A percentile compares a stretch with the other conserved stretches of the same genome.
phyloP scores from a whole-genome alignment of 192 early-diverging fungal species.

The Coemansia nantahalensis region DNA sequence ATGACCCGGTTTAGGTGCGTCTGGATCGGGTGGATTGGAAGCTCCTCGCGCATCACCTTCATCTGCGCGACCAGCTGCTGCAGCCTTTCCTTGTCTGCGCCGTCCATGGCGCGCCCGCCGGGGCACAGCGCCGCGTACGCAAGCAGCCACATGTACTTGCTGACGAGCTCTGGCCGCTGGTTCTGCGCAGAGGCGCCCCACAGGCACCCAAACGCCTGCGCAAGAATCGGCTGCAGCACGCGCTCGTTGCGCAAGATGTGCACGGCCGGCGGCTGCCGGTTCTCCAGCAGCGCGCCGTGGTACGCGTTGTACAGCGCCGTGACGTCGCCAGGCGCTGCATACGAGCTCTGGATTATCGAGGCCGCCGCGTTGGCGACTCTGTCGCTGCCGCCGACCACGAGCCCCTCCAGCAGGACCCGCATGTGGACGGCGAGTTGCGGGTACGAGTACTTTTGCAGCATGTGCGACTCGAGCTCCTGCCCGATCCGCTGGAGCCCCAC shows the following conservation, averaged over 20 bases:
- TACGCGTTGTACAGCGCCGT: conserved; percentile 34
- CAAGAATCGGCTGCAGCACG: conserved; percentile 34
- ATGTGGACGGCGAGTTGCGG: conserved; percentile 43
- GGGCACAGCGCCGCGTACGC: conserved; percentile 33
- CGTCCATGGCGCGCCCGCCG: conserved; percentile 1
- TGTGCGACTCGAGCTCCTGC: conserved; percentile 38
- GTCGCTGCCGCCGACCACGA: conserved; percentile 31
- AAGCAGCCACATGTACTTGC: conserved; percentile 45
- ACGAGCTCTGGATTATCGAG: conserved; percentile 36
- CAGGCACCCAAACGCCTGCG: conserved; percentile 43
- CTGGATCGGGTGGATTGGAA: conserved; percentile 31
- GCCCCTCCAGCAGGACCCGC: conserved; percentile 29
- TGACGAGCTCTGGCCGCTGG: conserved; percentile 18
- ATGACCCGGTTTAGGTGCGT: conserved; percentile 27
- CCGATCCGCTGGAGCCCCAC: conserved; percentile 27
- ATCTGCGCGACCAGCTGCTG: conserved; percentile 23
- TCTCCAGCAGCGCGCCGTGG: conserved; percentile 12
- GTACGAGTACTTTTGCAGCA: conserved; percentile 36
- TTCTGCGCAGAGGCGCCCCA: conserved; percentile 18
- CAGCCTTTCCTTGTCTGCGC: conserved; percentile 16
- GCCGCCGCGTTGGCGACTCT: conserved; percentile 27
- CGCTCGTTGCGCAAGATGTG: conserved; percentile 27
- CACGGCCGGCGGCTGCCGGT: conserved; percentile 5
- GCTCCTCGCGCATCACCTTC: conserved; percentile 22
- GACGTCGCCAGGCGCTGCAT: conserved; percentile 44